Conservation (phyloP, 495 filamentous ascomycete species). For the Aspergillus sclerotioniger region DNA sequence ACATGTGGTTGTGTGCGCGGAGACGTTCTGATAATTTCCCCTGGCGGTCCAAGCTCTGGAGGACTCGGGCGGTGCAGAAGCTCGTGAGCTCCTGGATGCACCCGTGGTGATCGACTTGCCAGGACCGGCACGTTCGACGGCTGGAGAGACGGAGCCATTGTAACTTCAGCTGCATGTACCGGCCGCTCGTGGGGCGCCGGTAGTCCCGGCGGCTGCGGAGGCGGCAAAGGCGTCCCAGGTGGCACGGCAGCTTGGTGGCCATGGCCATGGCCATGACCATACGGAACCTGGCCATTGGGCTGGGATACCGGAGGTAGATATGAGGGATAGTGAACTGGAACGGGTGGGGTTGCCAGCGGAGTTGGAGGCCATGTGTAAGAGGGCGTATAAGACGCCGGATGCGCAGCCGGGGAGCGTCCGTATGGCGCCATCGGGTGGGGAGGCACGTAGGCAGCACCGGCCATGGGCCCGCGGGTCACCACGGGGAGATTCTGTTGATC, state of each 20-base stretch:
- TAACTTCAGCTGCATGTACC: constrained; percentile 29
- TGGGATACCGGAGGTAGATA: constrained; percentile 38
- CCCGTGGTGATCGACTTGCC: constrained; percentile 37
- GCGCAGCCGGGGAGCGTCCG: constrained; percentile 44
- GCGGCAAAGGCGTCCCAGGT: constrained; percentile 27
- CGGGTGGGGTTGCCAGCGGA: constrained; percentile 48
- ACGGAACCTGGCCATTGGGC: constrained; percentile 29
- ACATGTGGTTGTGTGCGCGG: constrained; percentile 34
- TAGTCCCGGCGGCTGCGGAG: constrained; percentile 22
- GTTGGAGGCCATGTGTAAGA: constrained; percentile 67
- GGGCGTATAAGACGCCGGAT: constrained; percentile 44
- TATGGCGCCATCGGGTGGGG: constrained; percentile 52
- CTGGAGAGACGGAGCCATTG: constrained; percentile 25
- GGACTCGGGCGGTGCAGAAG: constrained; percentile 32
- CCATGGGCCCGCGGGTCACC: constrained; percentile 63
- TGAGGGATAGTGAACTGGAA: constrained; percentile 37
- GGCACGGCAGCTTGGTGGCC: constrained; percentile 25
- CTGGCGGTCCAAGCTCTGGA: constrained; percentile 26
- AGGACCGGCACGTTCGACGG: constrained; percentile 23
- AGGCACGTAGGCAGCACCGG: constrained; percentile 51
- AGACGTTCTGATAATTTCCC: constrained; percentile 38
- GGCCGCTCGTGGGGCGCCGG: constrained; percentile 36
- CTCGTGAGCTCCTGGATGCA: constrained; percentile 28
- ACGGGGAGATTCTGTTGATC: constrained; percentile 70
- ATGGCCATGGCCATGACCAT: too few relatives aligned